phyloP scores from a whole-genome alignment of 2,329 filamentous ascomycete species.

The Aspergillus nomiae region DNA sequence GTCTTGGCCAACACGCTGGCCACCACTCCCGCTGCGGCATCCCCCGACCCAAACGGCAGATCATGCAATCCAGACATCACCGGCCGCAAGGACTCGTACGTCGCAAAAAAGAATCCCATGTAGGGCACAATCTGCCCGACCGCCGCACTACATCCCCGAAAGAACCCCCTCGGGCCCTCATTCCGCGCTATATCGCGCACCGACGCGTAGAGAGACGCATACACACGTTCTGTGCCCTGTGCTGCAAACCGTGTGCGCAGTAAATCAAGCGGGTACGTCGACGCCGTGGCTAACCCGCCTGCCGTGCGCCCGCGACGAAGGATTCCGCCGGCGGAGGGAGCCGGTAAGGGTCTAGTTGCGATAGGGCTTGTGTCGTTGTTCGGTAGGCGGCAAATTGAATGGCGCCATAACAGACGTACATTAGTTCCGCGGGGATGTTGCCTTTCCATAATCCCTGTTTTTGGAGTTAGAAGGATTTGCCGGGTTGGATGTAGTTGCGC shows the following conservation, averaged over 20 bases:
- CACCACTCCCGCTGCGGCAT: constrained; percentile 78
- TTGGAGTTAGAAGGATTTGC: background rate
- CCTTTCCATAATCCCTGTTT: constrained; percentile 83
- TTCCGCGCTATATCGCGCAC: constrained; percentile 70
- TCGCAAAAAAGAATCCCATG: constrained; percentile 94
- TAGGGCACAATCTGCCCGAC: constrained; percentile 89
- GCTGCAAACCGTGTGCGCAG: constrained; percentile 95
- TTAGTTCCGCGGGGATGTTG: constrained; percentile 90
- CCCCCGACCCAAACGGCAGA: constrained; percentile 73
- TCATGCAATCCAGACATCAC: constrained; percentile 50
- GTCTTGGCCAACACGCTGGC: constrained; percentile 85
- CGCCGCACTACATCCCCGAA: constrained; percentile 79
- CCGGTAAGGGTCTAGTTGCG: constrained; percentile 50
- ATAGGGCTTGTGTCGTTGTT: constrained; percentile 68
- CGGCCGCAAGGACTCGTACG: constrained; percentile 75
- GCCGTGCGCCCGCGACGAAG: constrained; percentile 83
- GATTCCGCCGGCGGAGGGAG: constrained; percentile 71
- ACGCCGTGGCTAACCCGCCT: constrained; percentile 77
- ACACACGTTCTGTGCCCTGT: constrained; percentile 80
- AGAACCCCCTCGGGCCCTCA: constrained; percentile 81
- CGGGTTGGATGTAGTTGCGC: background rate
- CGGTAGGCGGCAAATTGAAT: constrained; percentile 90
- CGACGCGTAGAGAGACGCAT: constrained; percentile 69
- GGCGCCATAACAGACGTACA: constrained; percentile 90
- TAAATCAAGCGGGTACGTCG: constrained; percentile 91